phyloP scores from a whole-genome alignment of 2,329 filamentous ascomycete species.

The Dactylellina parvicollis region DNA sequence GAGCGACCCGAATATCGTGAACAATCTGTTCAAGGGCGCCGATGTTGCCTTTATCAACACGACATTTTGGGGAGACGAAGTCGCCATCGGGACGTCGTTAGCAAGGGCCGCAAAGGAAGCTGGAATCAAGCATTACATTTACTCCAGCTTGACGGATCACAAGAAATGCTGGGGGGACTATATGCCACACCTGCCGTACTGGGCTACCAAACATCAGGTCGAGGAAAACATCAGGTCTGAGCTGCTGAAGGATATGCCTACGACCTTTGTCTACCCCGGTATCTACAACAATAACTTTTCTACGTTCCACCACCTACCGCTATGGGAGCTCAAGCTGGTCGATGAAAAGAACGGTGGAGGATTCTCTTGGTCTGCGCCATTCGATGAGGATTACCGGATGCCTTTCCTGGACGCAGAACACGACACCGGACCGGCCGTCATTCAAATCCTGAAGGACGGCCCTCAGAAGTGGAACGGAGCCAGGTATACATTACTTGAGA shows the following conservation, averaged over 20 bases:
- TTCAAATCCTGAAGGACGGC: constrained; percentile 96
- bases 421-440: constrained; percentile 88
- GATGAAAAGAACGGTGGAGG: constrained; percentile 75
- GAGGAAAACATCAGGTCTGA: constrained; percentile 90
- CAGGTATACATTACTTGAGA: constrained; percentile 64
- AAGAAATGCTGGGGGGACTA: constrained; percentile 73
- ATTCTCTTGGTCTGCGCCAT: constrained; percentile 92
- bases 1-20: constrained; percentile 77
- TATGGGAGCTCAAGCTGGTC: constrained; percentile 85
- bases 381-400: constrained; percentile 85
- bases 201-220: constrained; percentile 90
- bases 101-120: constrained; percentile 88
- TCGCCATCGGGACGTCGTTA: constrained; percentile 84
- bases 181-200: constrained; percentile 87
- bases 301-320: constrained; percentile 74
- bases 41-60: constrained; percentile 98
- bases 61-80: constrained; percentile 80
- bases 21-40: constrained; percentile 80
- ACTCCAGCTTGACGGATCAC: constrained; percentile 97
- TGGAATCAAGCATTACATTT: constrained; percentile 89
- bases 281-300: constrained; percentile 99
- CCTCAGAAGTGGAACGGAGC: constrained; percentile 82
- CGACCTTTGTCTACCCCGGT: constrained; percentile 93
- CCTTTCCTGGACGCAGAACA: constrained; percentile 98
- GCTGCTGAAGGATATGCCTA: constrained; percentile 70